Base-by-base conservation (phyloP, 106 monocot genomes). In the Dendrobium huoshanense region DNA sequence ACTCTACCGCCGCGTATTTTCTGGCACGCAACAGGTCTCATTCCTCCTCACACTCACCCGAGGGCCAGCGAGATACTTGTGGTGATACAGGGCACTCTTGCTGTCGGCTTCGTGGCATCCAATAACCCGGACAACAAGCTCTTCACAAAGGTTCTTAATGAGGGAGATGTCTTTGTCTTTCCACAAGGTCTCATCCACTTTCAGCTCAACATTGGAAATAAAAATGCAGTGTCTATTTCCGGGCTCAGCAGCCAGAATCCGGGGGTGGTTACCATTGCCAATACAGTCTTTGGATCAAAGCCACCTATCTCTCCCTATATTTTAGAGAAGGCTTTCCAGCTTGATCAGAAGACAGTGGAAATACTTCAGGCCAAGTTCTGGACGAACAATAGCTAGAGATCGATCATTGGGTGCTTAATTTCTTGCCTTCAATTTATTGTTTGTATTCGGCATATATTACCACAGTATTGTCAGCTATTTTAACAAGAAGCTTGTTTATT, bases 141-240 rank as follows among this genome's bases (percentile, higher is more conserved):
- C 11, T 95, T 89, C 80, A 70, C 70, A 11, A 82, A 64, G 75
- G 88, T 70, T 0, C 81, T 95, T 11, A 20, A 59, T 18, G 80
- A 80, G 31, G 31, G 31, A 77, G 91, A 98, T 31, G 54, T 47
- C 72, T 94, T 98, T 91, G 68, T 98, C 41, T 94, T 98, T 75
- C 97, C 97, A 0, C 80, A 83, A 40, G 97, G 97, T 0, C 78
- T 91, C 73, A 81, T 98, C n/a, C 97, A 98, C 80, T 98, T 82
- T 67, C 87, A 90, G 31, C 31, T 31, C 31, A 92, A 89, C 44
- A 84, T 78, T 10, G 94, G 94, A 1, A 41, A 72, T 0, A 9
- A 4, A 6, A 74, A 67, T 0, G 86, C 97, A 31, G 31, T 31
- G 31, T 85, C 81, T 9, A 29, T 89, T 5, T 89, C 80, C 20